Evolutionary conservation across 108 stramenopile genomes (phyloP), one percentile per base, ranked within the genome.

Genomic region (Cyclotella sp.): DNA sequence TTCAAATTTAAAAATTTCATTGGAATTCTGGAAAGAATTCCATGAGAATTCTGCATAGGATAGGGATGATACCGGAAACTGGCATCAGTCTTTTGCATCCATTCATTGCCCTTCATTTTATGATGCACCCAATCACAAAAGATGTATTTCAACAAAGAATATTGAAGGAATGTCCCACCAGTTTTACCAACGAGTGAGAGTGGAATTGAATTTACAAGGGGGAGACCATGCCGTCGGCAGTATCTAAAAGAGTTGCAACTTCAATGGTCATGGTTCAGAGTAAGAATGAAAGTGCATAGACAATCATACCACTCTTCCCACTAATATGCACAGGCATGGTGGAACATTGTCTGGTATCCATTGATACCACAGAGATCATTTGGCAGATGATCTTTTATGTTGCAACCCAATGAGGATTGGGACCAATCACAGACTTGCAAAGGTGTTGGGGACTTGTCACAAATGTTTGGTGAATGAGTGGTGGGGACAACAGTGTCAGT

Each of bases 211-310:
- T 68, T 75, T 18, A 29, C 30, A 14, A 71, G 14, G 22, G 87
- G 87, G 79, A 90, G 88, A 87, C 89, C 77, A 90, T 86, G 3
- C 85, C 85, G 2, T 83, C 88, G 3, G 87, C 85, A 21, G 78
- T 79, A 40, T 88, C 87, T 0, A 88, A 57, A 10, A 85, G 87
- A 0, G 87, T 86, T 10, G 87, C 86, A 1, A 82, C 70, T n/a
- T 85, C 87, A 12, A 88, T 68, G 15, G 85, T 85, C 78, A 85
- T 80, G 57, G 76, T 77, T 84, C 87, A 88, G 1, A 83, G 34
- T 24, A 64, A 24, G 68, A 88, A 85, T 3, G 54, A 58, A 34
- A 81, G 16, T 3, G 79, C 45, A 64, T 88, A 88, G 24, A 61
- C 26, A 7, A 80, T 29, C 70, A 85, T 68, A 0, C 87, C 87